These are phyloP conservation scores for Globisporangium parvum DNA, from an alignment of 352 stramenopile genomes.

Conservation along the genomic window DNA sequence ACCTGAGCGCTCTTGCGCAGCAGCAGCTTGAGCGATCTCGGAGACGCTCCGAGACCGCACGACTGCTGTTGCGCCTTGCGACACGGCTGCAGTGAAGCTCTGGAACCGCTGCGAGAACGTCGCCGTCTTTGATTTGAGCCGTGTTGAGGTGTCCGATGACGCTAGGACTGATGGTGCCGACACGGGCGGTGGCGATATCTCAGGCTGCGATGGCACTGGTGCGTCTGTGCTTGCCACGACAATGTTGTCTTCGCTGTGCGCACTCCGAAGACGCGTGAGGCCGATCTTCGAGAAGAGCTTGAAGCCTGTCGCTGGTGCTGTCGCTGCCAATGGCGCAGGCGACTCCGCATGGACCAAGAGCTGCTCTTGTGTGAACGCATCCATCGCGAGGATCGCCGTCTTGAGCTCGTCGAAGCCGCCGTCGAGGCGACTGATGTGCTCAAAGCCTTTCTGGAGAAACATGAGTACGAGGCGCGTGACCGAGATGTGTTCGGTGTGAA, in stretches of 20 bases:
- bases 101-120: conserved; percentile 62
- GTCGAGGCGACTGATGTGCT: conserved; percentile 79
- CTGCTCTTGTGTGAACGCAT: conserved; percentile 63
- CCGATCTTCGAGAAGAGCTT: conserved; percentile 51
- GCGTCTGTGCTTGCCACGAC: conserved; percentile 5
- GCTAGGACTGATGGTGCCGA: not conserved
- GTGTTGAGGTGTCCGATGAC: not conserved
- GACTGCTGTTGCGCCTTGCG: conserved; percentile 20
- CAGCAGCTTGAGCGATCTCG: not conserved
- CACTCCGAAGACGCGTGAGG: conserved; percentile 25
- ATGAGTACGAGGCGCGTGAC: conserved; percentile 78
- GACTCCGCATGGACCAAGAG: conserved; percentile 41
- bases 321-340: conserved; percentile 4
- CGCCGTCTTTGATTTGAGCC: conserved; percentile 26
- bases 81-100: conserved; percentile 55
- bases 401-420: conserved; percentile 82
- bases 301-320: conserved; percentile 24
- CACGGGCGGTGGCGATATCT: no score
- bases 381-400: conserved; percentile 51
- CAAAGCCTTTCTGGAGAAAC: conserved; percentile 85
- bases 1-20: no score
- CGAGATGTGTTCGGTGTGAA: conserved; percentile 53
- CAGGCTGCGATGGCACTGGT: not conserved
- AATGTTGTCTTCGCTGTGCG: conserved; percentile 30
- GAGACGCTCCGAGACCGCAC: conserved; percentile 4